Evolutionary conservation across 2,329 filamentous ascomycete genomes (phyloP), one percentile per base, ranked within the genome.

Genomic region (Coccinonectria pachysandricola): DNA sequence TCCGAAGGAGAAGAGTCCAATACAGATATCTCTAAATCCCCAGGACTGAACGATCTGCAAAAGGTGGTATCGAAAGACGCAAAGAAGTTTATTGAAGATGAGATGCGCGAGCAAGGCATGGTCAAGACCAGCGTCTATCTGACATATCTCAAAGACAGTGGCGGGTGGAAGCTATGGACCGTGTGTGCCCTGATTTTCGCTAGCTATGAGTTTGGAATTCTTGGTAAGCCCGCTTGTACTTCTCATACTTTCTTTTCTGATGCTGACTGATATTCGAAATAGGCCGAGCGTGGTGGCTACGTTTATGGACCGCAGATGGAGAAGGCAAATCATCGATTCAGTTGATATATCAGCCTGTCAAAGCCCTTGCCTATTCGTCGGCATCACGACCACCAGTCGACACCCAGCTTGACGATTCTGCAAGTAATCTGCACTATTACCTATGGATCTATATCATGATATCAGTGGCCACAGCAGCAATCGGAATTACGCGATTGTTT

Each of bases 41-140:
- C 53, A n/a, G 58, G 53, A n/a, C 40, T 37, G 8, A 49, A 56
- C 12, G 51, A 56, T 2, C 49, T 72, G 19, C 60, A 62, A 24
- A 72, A 71, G 41, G 49, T 65, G 0, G 45, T 60, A 2, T 66
- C 65, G 4, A 69, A 69, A 45, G 52, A 54, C 5, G 65, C 73
- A 1, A 75, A 74, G 37, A 79, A 84, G 49, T 88, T 87, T 38
- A 71, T 82, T 14, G 75, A 85, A 45, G 80, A 85, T 3, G 83
- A 91, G 50, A 60, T 59, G n/a, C 68, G 75, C 30, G 79, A 84
- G 46, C 68, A 68, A 27, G 83, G 83, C 1, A 68, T 75, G 5
- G 73, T 88, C 16, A 77, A 77, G 40, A 61, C 62, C 12, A 61
- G 62, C 6, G 66, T 87, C n/a, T 88, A 87, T 36, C 45, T 60